phyloP scores from a whole-genome alignment of 2,329 filamentous ascomycete species.

The Colletotrichum agaves region DNA sequence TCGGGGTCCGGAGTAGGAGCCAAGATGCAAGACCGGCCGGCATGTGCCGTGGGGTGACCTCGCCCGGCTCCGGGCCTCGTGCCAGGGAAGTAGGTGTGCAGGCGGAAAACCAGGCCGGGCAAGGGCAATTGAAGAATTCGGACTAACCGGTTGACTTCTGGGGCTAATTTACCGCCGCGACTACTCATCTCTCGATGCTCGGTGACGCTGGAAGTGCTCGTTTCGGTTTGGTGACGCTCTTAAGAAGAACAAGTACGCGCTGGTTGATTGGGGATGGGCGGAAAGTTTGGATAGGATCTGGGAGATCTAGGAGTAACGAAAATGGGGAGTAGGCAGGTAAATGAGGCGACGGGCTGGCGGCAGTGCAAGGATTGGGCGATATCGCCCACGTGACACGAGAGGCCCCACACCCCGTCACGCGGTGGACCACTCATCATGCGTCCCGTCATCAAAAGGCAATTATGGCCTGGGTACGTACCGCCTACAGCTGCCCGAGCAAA shows the following conservation, averaged over 20 bases:
- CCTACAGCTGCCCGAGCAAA: background rate
- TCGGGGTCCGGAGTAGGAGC: background rate
- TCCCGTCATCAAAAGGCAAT: constrained; percentile 33
- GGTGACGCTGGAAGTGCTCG: constrained; percentile 35
- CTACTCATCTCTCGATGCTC: constrained; percentile 88
- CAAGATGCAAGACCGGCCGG: constrained; percentile 11
- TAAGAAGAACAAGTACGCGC: constrained; percentile 42
- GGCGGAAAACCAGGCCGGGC: constrained; percentile 20
- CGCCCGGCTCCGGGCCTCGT: constrained; percentile 27
- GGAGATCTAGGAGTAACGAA: constrained; percentile 37
- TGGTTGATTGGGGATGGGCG: constrained; percentile 41
- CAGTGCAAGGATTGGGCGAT: constrained; percentile 36
- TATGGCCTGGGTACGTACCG: constrained; percentile 7
- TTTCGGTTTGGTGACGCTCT: constrained; percentile 39
- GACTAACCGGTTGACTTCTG: constrained; percentile 97
- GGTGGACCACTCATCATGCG: constrained; percentile 36
- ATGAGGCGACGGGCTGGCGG: constrained; percentile 38
- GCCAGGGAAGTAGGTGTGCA: constrained; percentile 27
- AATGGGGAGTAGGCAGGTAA: constrained; percentile 39
- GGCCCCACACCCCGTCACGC: constrained; percentile 31
- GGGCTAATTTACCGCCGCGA: constrained; percentile 96
- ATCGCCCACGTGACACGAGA: constrained; percentile 17
- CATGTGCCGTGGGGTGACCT: constrained; percentile 26
- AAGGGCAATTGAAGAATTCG: constrained; percentile 26
- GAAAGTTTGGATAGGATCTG: constrained; percentile 35